Base-by-base conservation (phyloP, 305 asterid genomes). In the Withania somnifera region DNA sequence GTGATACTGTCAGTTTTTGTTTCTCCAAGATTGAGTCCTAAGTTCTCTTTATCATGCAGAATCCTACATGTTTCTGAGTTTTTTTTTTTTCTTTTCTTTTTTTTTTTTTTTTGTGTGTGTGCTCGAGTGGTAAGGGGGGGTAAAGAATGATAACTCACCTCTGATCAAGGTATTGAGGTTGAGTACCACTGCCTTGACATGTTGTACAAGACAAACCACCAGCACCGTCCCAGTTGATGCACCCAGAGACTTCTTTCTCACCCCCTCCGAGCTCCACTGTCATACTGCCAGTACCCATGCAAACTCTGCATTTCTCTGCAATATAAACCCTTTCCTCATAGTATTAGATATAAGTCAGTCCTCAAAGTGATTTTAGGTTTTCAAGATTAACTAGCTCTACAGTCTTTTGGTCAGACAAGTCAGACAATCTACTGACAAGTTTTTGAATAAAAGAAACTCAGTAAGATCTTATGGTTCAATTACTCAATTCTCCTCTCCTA, bases 131-230 rank as follows among this genome's bases (percentile, higher is more conserved):
- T 58, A 54, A 34, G 38, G 61, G 54, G 3, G 45, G 28, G 61
- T 13, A 19, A 7, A n/a, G 76, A 75, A 20, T 14, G 19, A 9
- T 61, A 2, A 1, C 73, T 83, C 85, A 94, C 99, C 99, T 94
- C 88, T 98, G 98, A 81, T 96, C 99, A 66, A 96, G 99, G 84
- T 96, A 96, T 6, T 98, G 93, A 51, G 99, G 99, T 83, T 96
- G 99, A 82, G 94, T 94, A 84, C 99, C 99, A 69, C 91, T 94
- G 81, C 99, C 99, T 89, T 96, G 99, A 88, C 99, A 95, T 11
- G 98, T 95, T 56, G 99, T 94, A 95, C 99, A 95, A 2, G 98
- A 91, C 87, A 93, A 87, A 26, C 97, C 88, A 83, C 99, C 98
- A 82, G 63, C 90, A 40, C 97, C 94, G 0, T 94, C 95, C 83